A percentile compares a stretch with the other conserved stretches of the same genome.
These are phyloP conservation scores for Penicillium angulare DNA, from an alignment of 495 filamentous ascomycete species.

Conservation along the genomic window DNA sequence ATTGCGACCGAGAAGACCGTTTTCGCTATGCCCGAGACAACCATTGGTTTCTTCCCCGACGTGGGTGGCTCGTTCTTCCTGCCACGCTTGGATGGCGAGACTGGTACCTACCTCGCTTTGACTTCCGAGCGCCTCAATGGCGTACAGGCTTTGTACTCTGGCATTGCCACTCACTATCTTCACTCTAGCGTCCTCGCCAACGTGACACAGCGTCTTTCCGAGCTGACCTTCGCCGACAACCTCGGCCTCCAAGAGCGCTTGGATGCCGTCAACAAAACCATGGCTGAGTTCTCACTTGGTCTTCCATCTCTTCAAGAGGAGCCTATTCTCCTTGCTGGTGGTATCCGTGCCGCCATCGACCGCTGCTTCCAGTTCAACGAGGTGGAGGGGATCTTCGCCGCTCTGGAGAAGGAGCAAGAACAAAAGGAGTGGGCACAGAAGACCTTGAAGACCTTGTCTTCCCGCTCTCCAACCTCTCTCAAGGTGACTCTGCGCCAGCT, in stretches of 20 bases:
- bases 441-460: slow-evolving; percentile 66
- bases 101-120: slow-evolving; percentile 88
- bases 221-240: slow-evolving; percentile 82
- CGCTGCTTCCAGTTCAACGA: slow-evolving; percentile 68
- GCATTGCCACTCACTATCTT: slow-evolving; percentile 90
- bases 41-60: slow-evolving; percentile 96
- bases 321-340: slow-evolving; percentile 60
- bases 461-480: slow-evolving; percentile 79
- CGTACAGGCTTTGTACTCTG: slow-evolving; percentile 75
- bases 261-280: slow-evolving; percentile 74
- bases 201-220: slow-evolving; percentile 81
- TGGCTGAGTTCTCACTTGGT: slow-evolving; percentile 86
- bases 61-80: slow-evolving; percentile 96
- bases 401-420: slow-evolving; percentile 58
- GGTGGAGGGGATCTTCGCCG: slow-evolving; percentile 66
- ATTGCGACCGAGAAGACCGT: slow-evolving; percentile 94
- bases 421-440: slow-evolving; percentile 68
- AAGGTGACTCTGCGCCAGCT: slow-evolving; percentile 79
- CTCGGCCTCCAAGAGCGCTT: slow-evolving; percentile 58
- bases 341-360: slow-evolving; percentile 75
- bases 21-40: slow-evolving; percentile 98
- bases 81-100: slow-evolving; percentile 75
- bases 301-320: slow-evolving; percentile 64
- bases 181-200: slow-evolving; percentile 79
- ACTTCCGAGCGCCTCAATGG: slow-evolving; percentile 80